These are phyloP conservation scores for carrot (Daucus carota) DNA, from an alignment of 129 eudicot genomes.

Conservation along the genomic window DNA sequence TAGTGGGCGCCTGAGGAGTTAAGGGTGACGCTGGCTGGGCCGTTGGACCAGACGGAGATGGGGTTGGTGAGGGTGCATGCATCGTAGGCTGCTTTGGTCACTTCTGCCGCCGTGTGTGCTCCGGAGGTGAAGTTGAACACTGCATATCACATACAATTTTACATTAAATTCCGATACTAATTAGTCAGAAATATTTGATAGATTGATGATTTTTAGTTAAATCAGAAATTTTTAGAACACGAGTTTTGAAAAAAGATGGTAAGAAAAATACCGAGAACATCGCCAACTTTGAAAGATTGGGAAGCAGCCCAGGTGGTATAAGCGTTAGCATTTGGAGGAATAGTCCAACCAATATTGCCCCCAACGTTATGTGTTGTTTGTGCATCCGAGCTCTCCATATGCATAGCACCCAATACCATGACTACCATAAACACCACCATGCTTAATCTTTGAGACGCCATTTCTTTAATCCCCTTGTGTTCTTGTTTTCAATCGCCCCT, in stretches of 20 bases:
- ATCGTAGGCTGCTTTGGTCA: constrained; percentile 32
- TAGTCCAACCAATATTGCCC: constrained; percentile 38
- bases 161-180: neutral
- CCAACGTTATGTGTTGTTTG: constrained; percentile 61
- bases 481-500: constrained; percentile 54
- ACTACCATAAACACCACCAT: constrained; percentile 20
- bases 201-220: too few species aligned
- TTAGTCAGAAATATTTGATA: too few species aligned
- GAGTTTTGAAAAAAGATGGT: too few species aligned
- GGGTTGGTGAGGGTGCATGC: constrained; percentile 46
- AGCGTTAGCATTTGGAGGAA: constrained; percentile 27
- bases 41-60: constrained; percentile 27
- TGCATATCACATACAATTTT: constrained; percentile 10
- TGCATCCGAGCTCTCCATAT: constrained; percentile 35
- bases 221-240: too few species aligned
- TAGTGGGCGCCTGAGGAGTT: constrained; percentile 35
- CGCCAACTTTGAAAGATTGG: constrained; percentile 43
- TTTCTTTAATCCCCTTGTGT: constrained; percentile 15
- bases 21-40: constrained; percentile 44
- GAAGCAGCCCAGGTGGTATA: constrained; percentile 50
- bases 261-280: constrained; percentile 25
- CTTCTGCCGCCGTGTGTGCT: constrained; percentile 47
- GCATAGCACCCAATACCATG: constrained; percentile 28
- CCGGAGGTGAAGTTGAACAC: constrained; percentile 41
- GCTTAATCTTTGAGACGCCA: constrained; percentile 28